These are phyloP conservation scores for Fusarium sp. DNA, from an alignment of 2,329 filamentous ascomycete genomes.

Conservation along the genomic window DNA sequence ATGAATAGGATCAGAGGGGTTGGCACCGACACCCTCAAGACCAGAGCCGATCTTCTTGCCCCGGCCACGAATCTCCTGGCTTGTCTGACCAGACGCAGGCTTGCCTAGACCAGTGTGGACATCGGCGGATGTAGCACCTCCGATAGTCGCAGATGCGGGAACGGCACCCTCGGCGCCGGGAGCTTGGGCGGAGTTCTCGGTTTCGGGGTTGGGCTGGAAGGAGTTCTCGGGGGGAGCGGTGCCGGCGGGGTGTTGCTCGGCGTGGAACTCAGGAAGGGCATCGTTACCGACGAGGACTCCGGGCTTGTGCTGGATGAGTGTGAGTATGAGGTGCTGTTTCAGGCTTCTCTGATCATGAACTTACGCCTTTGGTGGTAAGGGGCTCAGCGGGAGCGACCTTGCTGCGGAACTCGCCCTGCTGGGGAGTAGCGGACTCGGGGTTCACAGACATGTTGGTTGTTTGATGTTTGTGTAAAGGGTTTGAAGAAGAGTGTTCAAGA, in stretches of 20 bases:
- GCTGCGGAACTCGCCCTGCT: slow-evolving; percentile 69
- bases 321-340: slow-evolving; percentile 25
- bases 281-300: slow-evolving; percentile 73
- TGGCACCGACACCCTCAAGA: slow-evolving; percentile 57
- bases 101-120: slow-evolving; percentile 61
- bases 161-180: slow-evolving; percentile 46
- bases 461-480: neutral
- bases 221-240: slow-evolving; percentile 67
- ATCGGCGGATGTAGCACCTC: slow-evolving; percentile 60
- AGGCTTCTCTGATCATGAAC: slow-evolving; percentile 41
- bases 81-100: slow-evolving; percentile 59
- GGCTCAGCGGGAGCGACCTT: slow-evolving; percentile 65
- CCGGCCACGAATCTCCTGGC: slow-evolving; percentile 56
- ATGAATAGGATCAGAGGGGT: slow-evolving; percentile 47
- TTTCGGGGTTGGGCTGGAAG: slow-evolving; percentile 56
- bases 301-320: slow-evolving; percentile 68
- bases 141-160: slow-evolving; percentile 56
- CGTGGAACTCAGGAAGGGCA: slow-evolving; percentile 71
- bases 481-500: neutral
- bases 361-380: slow-evolving; percentile 66
- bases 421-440: slow-evolving; percentile 63
- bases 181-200: slow-evolving; percentile 55
- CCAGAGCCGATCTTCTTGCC: slow-evolving; percentile 56
- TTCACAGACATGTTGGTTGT: slow-evolving; percentile 61
- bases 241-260: slow-evolving; percentile 71